A percentile compares a stretch with the other conserved stretches of the same genome.
Conservation (phyloP, 805 yeast genomes). For the Maudiozyma bulderi region DNA sequence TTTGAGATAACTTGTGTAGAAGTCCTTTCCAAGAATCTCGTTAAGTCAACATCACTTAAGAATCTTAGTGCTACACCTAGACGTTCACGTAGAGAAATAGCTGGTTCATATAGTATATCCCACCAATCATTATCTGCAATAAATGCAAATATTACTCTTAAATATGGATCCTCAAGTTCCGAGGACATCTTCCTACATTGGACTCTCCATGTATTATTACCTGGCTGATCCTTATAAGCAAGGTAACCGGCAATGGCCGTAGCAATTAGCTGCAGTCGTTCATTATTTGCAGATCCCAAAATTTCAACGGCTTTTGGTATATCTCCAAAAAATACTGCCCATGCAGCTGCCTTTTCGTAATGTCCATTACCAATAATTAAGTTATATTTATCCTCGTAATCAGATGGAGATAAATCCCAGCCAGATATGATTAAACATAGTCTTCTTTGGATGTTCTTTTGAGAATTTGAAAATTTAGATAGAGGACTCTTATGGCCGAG, state of each 20-base stretch:
- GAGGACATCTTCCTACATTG: conserved; percentile 82
- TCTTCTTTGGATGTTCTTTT: conserved; percentile 52
- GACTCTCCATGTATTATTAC: conserved; percentile 81
- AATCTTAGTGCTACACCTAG: conserved; percentile 86
- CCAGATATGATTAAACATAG: conserved; percentile 80
- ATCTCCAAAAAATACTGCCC: conserved; percentile 94
- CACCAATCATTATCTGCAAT: conserved; percentile 94
- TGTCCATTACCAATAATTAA: conserved; percentile 48
- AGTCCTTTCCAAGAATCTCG: conserved; percentile 58
- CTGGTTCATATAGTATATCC: conserved; percentile 85
- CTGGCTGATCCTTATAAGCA: conserved; percentile 29
- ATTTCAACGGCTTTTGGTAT: conserved; percentile 71
- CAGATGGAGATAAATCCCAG: conserved; percentile 73
- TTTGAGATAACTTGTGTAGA: conserved; percentile 59
- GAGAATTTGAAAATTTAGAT: conserved; percentile 18
- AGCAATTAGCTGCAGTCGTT: conserved; percentile 67
- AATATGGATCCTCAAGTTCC: conserved; percentile 82
- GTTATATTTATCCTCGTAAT: conserved; percentile 59
- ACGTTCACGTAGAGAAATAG: conserved; percentile 79
- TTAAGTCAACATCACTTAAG: conserved; percentile 68
- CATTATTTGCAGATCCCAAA: conserved; percentile 64
- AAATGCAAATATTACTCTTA: conserved; percentile 86
- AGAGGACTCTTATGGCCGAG: conserved; percentile 15
- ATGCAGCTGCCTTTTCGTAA: conserved; percentile 88
- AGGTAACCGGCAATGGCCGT: conserved; percentile 90